phyloP scores from a whole-genome alignment of 345 rosid genomes.

The Fremontodendron californicum region DNA sequence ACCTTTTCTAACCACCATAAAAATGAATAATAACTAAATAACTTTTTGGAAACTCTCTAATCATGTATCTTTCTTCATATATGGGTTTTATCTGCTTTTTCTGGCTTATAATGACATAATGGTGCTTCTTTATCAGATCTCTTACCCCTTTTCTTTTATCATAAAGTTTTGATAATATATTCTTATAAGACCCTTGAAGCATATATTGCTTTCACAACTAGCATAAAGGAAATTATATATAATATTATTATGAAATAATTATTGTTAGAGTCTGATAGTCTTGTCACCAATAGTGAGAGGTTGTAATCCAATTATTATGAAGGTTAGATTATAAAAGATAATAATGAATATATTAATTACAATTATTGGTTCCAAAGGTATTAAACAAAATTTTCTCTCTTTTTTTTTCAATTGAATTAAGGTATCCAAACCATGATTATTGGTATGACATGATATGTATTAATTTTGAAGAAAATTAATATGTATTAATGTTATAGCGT shows the following conservation, averaged over 20 bases:
- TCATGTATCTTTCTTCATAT: conserved; percentile 26
- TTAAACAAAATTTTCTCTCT: no score
- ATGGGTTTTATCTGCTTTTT: conserved; percentile 19
- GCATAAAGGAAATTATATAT: background rate
- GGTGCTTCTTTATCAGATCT: conserved; percentile 9
- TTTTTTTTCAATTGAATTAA: no score
- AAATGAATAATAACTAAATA: conserved; percentile 17
- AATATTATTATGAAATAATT: background rate
- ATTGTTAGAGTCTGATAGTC: background rate
- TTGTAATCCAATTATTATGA: background rate
- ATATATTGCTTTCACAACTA: background rate
- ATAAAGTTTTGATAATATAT: background rate
- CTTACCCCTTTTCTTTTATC: conserved; percentile 8
- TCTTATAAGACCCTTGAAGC: background rate
- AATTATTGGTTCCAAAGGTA: background rate
- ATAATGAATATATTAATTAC: no score
- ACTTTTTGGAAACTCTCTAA: conserved; percentile 25
- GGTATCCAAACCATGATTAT: no score
- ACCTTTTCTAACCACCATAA: conserved; percentile 26
- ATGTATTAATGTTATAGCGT: no score
- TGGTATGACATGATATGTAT: no score
- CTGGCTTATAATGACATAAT: conserved; percentile 12
- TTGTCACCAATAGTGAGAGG: background rate
- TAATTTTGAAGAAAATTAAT: no score
- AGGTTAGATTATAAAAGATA: no score